Evolutionary conservation across 1,139 yeast species (phyloP), one percentile per base, ranked within the genome.

Genomic region (Hansenula sp.): DNA sequence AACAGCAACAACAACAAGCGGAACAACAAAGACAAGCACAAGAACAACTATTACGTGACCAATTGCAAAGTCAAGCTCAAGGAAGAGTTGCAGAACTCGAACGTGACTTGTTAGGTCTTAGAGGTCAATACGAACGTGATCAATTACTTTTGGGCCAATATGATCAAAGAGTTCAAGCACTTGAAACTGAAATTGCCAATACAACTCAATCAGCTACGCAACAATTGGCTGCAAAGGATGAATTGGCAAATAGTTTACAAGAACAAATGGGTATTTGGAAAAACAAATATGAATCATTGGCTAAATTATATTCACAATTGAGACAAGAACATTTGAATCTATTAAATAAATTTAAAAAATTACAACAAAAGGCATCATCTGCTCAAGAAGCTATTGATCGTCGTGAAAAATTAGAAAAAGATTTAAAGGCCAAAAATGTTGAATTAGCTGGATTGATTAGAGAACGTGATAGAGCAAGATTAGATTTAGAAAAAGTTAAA

Each of bases 321-420:
- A 83, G 97, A 55, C 95, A 87, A 63, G 97, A 90, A 61, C 97
- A 90, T 61, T 71, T 90, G 57, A 86, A 82, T 47, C 66, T 89
- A 47, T 72, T 90, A 53, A 74, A 86, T 37, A 84, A 84, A 57
- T 84, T 84, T 57, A 90, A 90, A 60, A 83, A 84, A 52, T 75
- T 84, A 42, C 96, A 89, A 62, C 88, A 89, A 52, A 87, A 86
- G 61, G 95, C 94, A 9, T 84, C 90, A 24, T 84, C 95, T 45
- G 96, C 97, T 9, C 96, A 88, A 59, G 97, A 89, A 61, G 86
- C 96, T 0, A 79, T 89, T 47, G 84, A 84, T 52, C 84, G 82
- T 62, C 81, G 90, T 51, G 96, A 89, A 56, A 79, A 79, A 56
- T 67, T 86, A 32, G 96, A 89, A 61, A 79, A 85, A 47, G 96